Base-by-base conservation (phyloP, 306 rosid genomes). In the Inga laurina region DNA sequence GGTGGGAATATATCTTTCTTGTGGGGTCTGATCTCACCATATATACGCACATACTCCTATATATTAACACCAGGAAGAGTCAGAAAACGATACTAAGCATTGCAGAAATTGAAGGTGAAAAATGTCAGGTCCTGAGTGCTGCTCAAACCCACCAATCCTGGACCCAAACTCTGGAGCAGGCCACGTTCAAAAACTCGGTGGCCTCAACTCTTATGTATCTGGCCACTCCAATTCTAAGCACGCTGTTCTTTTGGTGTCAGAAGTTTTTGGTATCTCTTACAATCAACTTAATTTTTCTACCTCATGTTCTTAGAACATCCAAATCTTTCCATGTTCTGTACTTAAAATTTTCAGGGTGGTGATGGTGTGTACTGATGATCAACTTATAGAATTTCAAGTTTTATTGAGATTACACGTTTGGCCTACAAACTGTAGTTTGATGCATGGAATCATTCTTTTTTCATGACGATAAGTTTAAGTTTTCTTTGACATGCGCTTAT, bases 81-180 rank as follows among this genome's bases (percentile, higher is more conserved):
- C 48, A 71, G 75, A 71, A 71, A 71, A 43, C 10, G 19, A 2
- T 41, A 27, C 35, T 6, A 71, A 21, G 10, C 54, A 11, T 16
- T 43, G 35, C 35, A 44, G 15, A 43, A n/a, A 71, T 71, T 71
- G 21, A 1, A 39, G 56, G 15, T 3, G 51, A 43, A 22, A 41
- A 22, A 71, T 43, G 75, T 71, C 56, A 71, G 75, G 75, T 16
- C 56, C 75, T 12, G 75, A 71, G 34, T 71, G 56, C 35, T 71
- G 75, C 54, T 71, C 56, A 71, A 43, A 71, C 75, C 75, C 75
- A 22, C 75, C 56, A 22, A 44, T 71, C 54, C 56, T 44, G 19
- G 32, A 71, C 5, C 37, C 75, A 10, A 71, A 71, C 24, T 71
- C 75, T 71, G 56, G 75, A 43, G 35, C 54, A 43, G 75, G 75